phyloP scores from a whole-genome alignment of 768 basidiomycete genomes.

The Ramaria rubella region DNA sequence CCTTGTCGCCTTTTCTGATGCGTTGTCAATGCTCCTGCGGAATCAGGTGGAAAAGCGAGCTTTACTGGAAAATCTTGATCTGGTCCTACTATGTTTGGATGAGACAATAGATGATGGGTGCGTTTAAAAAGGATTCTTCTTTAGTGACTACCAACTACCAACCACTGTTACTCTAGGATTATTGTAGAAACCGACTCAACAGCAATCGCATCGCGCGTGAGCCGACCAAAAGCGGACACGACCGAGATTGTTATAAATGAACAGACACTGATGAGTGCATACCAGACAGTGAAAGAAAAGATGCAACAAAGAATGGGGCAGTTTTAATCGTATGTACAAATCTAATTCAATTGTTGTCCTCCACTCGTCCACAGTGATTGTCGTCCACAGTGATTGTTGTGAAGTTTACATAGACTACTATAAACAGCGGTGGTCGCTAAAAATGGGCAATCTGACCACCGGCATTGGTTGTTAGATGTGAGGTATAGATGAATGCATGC shows the following conservation, averaged over 20 bases:
- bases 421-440: background rate
- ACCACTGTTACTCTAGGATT: conserved; percentile 46
- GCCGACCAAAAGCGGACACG: conserved; percentile 85
- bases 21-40: conserved; percentile 75
- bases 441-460: background rate
- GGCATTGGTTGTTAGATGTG: background rate
- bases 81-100: conserved; percentile 88
- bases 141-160: background rate
- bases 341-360: conserved; percentile 1
- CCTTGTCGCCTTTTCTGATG: conserved; percentile 79
- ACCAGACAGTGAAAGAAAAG: conserved; percentile 82
- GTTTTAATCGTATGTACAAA: conserved; percentile 35
- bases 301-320: conserved; percentile 79
- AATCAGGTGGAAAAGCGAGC: conserved; percentile 94
- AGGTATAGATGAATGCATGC: background rate
- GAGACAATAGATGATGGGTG: conserved; percentile 99
- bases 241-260: conserved; percentile 98
- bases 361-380: too few species aligned
- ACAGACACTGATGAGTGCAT: conserved; percentile 90
- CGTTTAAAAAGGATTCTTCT: background rate
- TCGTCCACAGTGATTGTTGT: too few species aligned
- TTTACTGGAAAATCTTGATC: conserved; percentile 88
- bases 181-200: conserved; percentile 95
- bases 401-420: background rate
- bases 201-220: conserved; percentile 93